Evolutionary conservation across 441 rosid species (phyloP), one percentile per base, ranked within the genome.

Genomic region (Populus hybrid): DNA sequence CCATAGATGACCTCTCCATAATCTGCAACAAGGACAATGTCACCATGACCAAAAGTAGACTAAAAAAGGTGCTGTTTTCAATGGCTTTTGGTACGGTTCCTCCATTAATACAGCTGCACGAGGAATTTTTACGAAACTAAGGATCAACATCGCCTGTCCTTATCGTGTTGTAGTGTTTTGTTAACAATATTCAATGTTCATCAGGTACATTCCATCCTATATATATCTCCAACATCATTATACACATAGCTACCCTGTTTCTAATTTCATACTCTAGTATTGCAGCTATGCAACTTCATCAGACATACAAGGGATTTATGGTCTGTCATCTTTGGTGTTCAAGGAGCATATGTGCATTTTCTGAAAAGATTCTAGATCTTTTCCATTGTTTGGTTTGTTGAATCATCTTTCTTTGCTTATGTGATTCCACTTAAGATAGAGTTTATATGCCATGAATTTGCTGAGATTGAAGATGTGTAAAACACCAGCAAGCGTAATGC

Each of bases 381-480:
- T 40, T 3, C 50, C 50, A 10, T 40, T 40, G 50, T 40, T 40
- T 40, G 50, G 50, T 40, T 10, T 40, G 14, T 40, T 40, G 50
- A 40, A 40, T 40, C 50, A 40, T 40, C 50, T 40, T 40, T 40
- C 50, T 40, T 40, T 40, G 46, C 2, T 40, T 40, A 0, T 40
- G 46, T 90, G 5, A 80, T 54, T 73, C 93, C 92, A 8, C 92
- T 93, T 1, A 79, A 78, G 79, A 73, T 85, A 35, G 89, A 91
- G 75, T 90, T 77, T 36, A 75, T 83, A 2, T 97, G 91, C 83
- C 87, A 83, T 28, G 99, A 93, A 76, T 95, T 92, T 73, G 87
- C 86, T 21, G 86, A 92, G 73, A 85, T 93, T 63, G 86, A 90
- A n/a, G 98, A 92, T 72, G 81, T 88, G 40, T 95, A 95, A 36